Conservation (phyloP, 192 early-diverging fungal species). For the Haplosporangium gracile region DNA sequence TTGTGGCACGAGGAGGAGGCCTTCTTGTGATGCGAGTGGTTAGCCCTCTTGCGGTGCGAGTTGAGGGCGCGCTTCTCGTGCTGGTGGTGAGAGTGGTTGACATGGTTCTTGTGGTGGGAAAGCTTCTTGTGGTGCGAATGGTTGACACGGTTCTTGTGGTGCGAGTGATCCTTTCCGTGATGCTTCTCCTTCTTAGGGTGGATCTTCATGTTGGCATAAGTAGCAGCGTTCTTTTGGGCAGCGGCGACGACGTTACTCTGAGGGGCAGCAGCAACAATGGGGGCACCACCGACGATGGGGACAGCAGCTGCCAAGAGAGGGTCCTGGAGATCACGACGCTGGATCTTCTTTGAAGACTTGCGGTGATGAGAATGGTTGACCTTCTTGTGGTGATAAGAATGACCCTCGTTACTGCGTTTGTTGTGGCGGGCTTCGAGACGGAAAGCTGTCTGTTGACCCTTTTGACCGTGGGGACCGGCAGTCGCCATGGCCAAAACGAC, state of each 20-base stretch:
- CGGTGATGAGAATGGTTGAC: constrained; percentile 14
- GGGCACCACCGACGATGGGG: background rate
- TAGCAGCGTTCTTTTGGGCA: background rate
- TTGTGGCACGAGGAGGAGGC: background rate
- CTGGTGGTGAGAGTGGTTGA: background rate
- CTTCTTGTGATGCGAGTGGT: background rate
- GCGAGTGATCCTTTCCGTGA: constrained; percentile 2
- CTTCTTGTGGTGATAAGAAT: constrained; percentile 22
- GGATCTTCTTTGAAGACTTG: constrained; percentile 12
- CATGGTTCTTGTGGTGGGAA: background rate
- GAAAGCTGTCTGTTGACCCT: constrained; percentile 31
- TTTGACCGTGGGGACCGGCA: constrained; percentile 26
- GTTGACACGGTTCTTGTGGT: constrained; percentile 16
- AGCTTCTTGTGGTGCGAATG: background rate
- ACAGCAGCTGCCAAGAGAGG: background rate
- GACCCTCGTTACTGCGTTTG: constrained; percentile 6
- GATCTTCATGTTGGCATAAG: background rate
- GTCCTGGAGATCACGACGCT: constrained; percentile 17
- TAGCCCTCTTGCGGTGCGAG: constrained; percentile 17
- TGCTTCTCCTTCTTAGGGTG: background rate
- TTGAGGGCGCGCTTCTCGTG: constrained; percentile 15
- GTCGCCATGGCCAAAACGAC: constrained; percentile 41
- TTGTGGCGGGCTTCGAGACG: constrained; percentile 37
- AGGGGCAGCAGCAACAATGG: background rate
- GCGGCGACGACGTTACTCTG: background rate